Percentiles rank a stretch among this genome's conserved stretches.
Evolutionary conservation across 2,329 filamentous ascomycete genomes (phyloP).

Genomic region (Ceratocystis huliohia): DNA sequence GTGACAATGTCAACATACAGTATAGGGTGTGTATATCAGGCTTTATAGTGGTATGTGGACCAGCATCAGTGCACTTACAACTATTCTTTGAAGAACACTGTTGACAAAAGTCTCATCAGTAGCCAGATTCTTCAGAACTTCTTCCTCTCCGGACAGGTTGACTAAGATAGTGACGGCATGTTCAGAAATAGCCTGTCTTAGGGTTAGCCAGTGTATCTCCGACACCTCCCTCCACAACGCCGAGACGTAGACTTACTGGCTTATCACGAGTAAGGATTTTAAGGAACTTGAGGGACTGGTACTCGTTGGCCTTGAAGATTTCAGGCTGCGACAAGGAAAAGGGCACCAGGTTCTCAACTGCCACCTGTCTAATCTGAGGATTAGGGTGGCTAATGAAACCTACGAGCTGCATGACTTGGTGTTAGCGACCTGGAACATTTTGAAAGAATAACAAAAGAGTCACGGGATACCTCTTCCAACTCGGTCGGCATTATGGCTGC

Average conservation of each 20-base stretch:
- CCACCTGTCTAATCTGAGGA: slow-evolving; percentile 75
- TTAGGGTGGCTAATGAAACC: slow-evolving; percentile 89
- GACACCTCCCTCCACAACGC: no score
- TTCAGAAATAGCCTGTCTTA: slow-evolving; percentile 65
- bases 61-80: slow-evolving; percentile 39
- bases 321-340: slow-evolving; percentile 60
- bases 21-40: no score
- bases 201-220: slow-evolving; percentile 5
- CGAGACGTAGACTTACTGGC: slow-evolving; percentile 40
- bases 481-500: slow-evolving; percentile 53
- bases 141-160: slow-evolving; percentile 66
- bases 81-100: slow-evolving; percentile 57
- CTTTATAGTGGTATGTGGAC: no score
- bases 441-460: neutral
- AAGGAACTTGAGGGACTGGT: slow-evolving; percentile 71
- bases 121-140: slow-evolving; percentile 59
- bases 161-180: slow-evolving; percentile 84
- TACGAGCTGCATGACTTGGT: slow-evolving; percentile 51
- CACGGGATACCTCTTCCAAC: slow-evolving; percentile 52
- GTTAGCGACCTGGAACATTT: slow-evolving; percentile 14
- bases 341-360: slow-evolving; percentile 74
- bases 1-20: neutral
- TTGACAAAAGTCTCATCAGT: slow-evolving; percentile 73
- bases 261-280: slow-evolving; percentile 75
- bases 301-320: slow-evolving; percentile 71